Percentiles rank a stretch among this genome's conserved stretches.
These are phyloP conservation scores for Bacterosira constricta DNA, from an alignment of 108 stramenopile genomes.

Conservation along the genomic window DNA sequence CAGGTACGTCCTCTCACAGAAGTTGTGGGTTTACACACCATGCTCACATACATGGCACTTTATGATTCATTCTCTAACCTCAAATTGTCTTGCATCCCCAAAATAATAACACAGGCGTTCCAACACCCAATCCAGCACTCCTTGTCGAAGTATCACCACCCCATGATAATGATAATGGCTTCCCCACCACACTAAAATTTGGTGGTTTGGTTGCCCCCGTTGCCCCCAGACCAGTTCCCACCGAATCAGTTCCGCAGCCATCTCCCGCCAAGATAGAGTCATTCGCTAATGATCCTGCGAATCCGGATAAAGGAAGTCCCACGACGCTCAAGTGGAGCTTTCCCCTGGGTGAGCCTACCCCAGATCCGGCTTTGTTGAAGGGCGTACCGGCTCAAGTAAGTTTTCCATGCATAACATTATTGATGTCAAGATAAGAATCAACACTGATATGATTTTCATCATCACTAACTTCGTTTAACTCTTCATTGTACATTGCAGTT, in stretches of 20 bases:
- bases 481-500: background rate
- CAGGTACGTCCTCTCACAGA: background rate
- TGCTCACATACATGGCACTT: no score
- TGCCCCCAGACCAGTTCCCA: background rate
- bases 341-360: constrained; percentile 15
- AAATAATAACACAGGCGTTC: constrained; percentile 13
- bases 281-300: background rate
- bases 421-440: background rate
- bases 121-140: constrained; percentile 38
- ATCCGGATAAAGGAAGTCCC: constrained; percentile 1
- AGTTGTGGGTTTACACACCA: no score
- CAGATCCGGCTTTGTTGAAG: constrained; percentile 30
- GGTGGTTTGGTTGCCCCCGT: background rate
- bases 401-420: background rate
- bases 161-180: background rate
- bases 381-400: constrained; percentile 10
- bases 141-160: constrained; percentile 14
- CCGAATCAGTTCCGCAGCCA: no score
- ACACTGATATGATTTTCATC: background rate
- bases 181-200: background rate
- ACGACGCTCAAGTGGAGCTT: constrained; percentile 26
- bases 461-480: background rate
- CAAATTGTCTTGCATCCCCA: no score
- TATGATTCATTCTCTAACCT: no score
- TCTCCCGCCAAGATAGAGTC: no score